Base-by-base conservation (phyloP, 139 green algal species). In the Volvox reticuliferus region DNA sequence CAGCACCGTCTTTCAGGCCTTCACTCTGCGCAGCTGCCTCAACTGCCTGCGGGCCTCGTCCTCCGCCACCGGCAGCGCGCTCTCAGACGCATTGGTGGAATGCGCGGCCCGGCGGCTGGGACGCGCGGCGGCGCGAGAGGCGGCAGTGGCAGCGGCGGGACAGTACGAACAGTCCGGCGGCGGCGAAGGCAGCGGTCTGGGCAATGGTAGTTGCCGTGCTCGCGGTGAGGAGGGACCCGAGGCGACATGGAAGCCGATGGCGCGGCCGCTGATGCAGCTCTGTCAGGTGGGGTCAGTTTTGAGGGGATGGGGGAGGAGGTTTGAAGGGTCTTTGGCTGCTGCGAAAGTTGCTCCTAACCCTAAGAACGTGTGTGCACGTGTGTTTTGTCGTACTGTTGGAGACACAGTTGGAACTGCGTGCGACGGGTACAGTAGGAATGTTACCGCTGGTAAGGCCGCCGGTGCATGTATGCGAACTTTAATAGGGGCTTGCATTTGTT, bases 1-100 rank as follows among this genome's bases (percentile, higher is more conserved):
- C 35, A 83, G 90, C 73, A 35, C 80, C 13, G 30, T 36, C 16
- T 95, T 96, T 37, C 81, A 91, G 30, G 77, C 86, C 18, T 96
- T 95, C 65, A 86, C 89, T 33, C 89, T 96, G 30, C 82, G 81
- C 82, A 67, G 82, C 82, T 88, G 82, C 82, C 65, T 88, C 22
- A 88, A 88, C 65, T n/a, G 21, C 22, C 82, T 88, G 82, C 33
- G 22, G n/a, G 65, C 82, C 82, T 62, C 65, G 65, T 13, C 63
- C 35, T 35, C 63, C 65, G 32, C 82, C 33, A 77, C 82, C 82
- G 80, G 80, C 80, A 61, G 55, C 12, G 82, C 65, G 35, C 82
- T 88, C 50, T 69, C 82, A 63, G 82, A 88, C 65, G 65, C 65
- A 21, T 26, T 88, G 65, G 82, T 88, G 33, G 82, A 12, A 12